Conservation (phyloP, 2,329 filamentous ascomycete genomes). For the Penicillium sp. region DNA sequence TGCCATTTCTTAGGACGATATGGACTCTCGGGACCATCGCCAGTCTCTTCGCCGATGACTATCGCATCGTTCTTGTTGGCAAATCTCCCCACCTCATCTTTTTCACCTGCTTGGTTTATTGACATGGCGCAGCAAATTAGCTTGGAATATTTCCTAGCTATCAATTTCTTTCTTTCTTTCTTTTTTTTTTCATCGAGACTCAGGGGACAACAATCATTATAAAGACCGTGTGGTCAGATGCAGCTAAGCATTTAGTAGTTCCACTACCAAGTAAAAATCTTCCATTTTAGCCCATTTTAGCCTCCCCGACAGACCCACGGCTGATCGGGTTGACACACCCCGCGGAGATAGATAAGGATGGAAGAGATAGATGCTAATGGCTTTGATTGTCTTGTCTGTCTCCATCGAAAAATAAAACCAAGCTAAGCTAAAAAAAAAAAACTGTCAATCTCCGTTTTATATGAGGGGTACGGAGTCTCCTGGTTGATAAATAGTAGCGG, state of each 20-base stretch:
- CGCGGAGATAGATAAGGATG: background rate
- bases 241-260: background rate
- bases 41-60: conserved; percentile 1
- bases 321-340: background rate
- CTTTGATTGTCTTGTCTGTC: no score
- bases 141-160: no score
- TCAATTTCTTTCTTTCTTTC: no score
- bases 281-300: background rate
- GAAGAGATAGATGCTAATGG: background rate
- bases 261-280: background rate
- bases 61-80: conserved; percentile 14
- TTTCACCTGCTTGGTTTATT: background rate
- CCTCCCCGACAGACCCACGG: background rate
- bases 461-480: no score
- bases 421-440: no score
- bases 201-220: background rate
- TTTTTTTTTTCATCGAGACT: no score
- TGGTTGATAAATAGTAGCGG: no score
- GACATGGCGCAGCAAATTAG: background rate
- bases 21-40: conserved; percentile 4
- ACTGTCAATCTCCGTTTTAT: no score
- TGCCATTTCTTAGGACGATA: conserved; percentile 30
- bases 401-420: no score
- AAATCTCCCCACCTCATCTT: conserved; percentile 12
- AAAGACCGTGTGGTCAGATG: background rate